Percentiles rank a stretch among this genome's conserved stretches.
Conservation (phyloP, 1,284 basidiomycete species). For the Pascua guehoae region DNA sequence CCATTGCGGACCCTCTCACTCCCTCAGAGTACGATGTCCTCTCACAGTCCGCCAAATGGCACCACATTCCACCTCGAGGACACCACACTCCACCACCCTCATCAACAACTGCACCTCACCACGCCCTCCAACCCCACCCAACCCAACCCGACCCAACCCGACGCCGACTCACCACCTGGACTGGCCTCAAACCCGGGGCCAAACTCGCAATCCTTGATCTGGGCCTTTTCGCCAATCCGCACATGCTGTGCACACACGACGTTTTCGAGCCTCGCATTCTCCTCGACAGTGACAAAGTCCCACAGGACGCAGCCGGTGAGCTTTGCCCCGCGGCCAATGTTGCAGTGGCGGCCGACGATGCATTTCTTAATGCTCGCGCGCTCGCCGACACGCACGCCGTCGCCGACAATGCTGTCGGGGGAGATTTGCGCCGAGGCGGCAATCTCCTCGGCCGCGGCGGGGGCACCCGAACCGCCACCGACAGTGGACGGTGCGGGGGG, state of each 20-base stretch:
- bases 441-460: constrained; percentile 16
- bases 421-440: constrained; percentile 74
- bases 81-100: no score
- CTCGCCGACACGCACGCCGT: constrained; percentile 77
- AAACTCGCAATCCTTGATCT: constrained; percentile 74
- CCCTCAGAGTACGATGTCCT: no score
- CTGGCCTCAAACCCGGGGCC: constrained; percentile 81
- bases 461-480: neutral
- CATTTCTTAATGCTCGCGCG: constrained; percentile 81
- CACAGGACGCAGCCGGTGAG: constrained; percentile 82
- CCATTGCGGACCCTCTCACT: no score
- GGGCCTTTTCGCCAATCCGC: constrained; percentile 72
- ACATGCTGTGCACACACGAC: constrained; percentile 81
- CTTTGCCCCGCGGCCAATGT: constrained; percentile 80
- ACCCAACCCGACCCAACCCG: no score
- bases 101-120: no score
- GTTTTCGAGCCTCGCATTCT: constrained; percentile 74
- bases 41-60: no score
- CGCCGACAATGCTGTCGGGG: constrained; percentile 75
- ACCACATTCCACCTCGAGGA: no score
- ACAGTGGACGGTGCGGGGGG: no score
- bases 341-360: constrained; percentile 80
- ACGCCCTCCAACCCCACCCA: no score
- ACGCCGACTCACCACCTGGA: constrained; percentile 58
- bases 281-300: constrained; percentile 78